phyloP scores from a whole-genome alignment of 345 rosid genomes.

The Boechera retrofracta region DNA sequence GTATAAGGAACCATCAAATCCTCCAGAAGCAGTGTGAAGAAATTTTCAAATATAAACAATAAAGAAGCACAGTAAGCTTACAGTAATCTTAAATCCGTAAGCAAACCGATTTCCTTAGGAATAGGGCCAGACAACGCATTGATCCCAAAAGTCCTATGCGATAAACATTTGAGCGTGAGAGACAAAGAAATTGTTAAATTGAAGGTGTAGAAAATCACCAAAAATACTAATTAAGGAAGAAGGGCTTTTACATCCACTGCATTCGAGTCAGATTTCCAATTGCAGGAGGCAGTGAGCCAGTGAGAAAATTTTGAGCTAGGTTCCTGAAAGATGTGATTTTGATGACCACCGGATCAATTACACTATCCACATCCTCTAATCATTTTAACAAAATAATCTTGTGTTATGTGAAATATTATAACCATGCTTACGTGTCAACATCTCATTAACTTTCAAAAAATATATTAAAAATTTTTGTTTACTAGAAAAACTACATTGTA shows the following conservation, averaged over 20 bases:
- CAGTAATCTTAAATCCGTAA: conserved; percentile 55
- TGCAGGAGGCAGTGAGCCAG: conserved; percentile 23
- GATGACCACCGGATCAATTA: no score
- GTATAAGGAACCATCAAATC: not conserved
- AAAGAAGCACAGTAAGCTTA: conserved; percentile 42
- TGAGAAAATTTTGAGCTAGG: conserved; percentile 37
- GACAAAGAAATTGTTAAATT: not conserved
- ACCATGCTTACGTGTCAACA: no score
- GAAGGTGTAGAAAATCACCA: no score
- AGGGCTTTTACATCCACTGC: not conserved
- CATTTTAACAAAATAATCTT: no score
- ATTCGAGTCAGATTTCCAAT: conserved; percentile 37
- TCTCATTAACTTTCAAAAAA: no score
- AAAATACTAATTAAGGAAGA: not conserved
- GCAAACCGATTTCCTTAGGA: conserved; percentile 71
- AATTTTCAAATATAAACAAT: no score
- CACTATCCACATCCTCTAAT: no score
- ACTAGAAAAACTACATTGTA: no score
- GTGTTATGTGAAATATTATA: no score
- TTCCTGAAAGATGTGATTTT: conserved; percentile 32
- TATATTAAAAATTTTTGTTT: no score
- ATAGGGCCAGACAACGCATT: conserved; percentile 69
- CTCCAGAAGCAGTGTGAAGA: no score
- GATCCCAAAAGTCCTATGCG: conserved; percentile 54
- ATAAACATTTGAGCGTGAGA: not conserved